Percentiles rank a stretch among this genome's conserved stretches.
phyloP scores from a whole-genome alignment of 2,329 filamentous ascomycete genomes.

The Fusarium stilboides region DNA sequence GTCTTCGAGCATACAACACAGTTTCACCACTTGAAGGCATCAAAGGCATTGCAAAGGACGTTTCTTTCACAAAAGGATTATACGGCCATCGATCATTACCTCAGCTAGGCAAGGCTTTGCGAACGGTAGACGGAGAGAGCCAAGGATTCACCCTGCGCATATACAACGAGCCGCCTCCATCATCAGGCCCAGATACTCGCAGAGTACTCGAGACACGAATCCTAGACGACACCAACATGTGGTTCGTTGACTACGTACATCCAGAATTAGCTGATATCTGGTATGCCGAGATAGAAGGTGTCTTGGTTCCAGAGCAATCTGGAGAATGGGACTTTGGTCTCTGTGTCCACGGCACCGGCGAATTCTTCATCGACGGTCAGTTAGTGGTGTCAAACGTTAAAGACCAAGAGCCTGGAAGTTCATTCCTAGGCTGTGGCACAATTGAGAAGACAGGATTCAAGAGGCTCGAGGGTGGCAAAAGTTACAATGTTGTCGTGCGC shows the following conservation, averaged over 20 bases:
- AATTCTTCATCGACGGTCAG: neutral
- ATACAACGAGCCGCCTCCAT: neutral
- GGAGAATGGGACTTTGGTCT: conserved; percentile 24
- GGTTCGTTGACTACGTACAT: conserved; percentile 4
- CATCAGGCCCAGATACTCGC: neutral
- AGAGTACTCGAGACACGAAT: neutral
- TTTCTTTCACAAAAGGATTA: rapidly evolving
- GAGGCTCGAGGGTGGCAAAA: rapidly evolving
- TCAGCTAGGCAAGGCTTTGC: neutral
- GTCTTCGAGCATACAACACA: neutral
- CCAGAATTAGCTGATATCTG: neutral
- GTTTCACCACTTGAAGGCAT: neutral
- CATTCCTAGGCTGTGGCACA: neutral
- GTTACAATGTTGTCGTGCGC: neutral
- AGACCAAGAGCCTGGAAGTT: neutral
- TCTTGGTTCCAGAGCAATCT: neutral
- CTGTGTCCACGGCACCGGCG: neutral
- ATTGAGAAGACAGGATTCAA: neutral
- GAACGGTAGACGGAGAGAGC: neutral
- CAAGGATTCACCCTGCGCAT: neutral
- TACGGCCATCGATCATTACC: neutral
- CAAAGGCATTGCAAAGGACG: neutral
- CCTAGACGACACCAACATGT: neutral
- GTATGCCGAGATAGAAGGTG: neutral
- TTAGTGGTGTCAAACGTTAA: neutral